Evolutionary conservation across 495 filamentous ascomycete genomes (phyloP).

Genomic region (Cryomyces minteri): DNA sequence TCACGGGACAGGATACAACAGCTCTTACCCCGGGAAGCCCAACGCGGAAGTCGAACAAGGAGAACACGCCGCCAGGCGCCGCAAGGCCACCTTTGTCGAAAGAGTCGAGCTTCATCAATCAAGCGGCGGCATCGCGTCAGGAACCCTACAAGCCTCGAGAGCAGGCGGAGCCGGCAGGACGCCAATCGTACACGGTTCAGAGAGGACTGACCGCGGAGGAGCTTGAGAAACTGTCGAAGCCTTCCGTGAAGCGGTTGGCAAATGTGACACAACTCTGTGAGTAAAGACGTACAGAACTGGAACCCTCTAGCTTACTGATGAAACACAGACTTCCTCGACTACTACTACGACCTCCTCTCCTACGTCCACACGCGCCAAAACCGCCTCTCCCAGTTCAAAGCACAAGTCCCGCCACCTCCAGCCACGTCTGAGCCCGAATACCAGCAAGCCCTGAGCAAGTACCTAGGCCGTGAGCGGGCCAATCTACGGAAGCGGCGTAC

Average conservation of each 20-base stretch:
- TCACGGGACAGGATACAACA: constrained; percentile 33
- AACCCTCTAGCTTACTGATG: background rate
- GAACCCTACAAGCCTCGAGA: constrained; percentile 60
- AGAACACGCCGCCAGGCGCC: constrained; percentile 65
- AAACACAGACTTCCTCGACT: constrained; percentile 76
- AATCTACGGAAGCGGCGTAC: constrained; percentile 88
- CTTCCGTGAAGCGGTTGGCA: constrained; percentile 76
- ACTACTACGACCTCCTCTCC: constrained; percentile 94
- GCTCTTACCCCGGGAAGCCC: constrained; percentile 41
- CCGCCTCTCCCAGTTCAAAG: constrained; percentile 56
- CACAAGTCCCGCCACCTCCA: constrained; percentile 62
- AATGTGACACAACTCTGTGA: constrained; percentile 95
- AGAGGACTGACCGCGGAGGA: constrained; percentile 77
- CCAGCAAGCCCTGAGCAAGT: constrained; percentile 65
- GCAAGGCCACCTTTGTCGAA: constrained; percentile 38
- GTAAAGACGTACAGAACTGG: constrained; percentile 1
- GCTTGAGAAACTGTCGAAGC: constrained; percentile 76
- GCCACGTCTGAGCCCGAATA: constrained; percentile 59
- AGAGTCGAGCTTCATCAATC: constrained; percentile 28
- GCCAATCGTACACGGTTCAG: constrained; percentile 54
- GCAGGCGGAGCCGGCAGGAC: constrained; percentile 25
- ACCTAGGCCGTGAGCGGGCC: constrained; percentile 81
- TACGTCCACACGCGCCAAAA: constrained; percentile 84
- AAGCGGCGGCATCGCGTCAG: constrained; percentile 67
- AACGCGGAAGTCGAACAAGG: constrained; percentile 63